phyloP scores from a whole-genome alignment of 495 filamentous ascomycete species.

The Parmelia sp. region DNA sequence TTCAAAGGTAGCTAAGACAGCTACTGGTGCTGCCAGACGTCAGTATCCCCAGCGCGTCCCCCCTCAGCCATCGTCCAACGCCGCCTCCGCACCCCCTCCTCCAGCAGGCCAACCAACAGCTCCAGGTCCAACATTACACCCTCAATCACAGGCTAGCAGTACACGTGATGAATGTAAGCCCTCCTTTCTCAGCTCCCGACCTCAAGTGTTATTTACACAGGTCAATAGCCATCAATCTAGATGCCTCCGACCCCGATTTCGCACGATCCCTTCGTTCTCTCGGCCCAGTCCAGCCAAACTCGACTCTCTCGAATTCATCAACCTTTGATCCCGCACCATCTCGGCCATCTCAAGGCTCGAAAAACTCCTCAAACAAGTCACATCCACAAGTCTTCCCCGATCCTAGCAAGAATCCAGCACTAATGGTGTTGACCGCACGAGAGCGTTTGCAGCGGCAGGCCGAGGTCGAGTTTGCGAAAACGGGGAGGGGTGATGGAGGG shows the following conservation, averaged over 20 bases:
- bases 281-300: constrained; percentile 58
- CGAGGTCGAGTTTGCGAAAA: constrained; percentile 42
- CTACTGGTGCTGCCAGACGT: constrained; percentile 46
- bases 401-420: constrained; percentile 48
- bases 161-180: constrained; percentile 31
- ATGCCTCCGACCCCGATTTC: constrained; percentile 59
- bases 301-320: constrained; percentile 52
- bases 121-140: constrained; percentile 34
- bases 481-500: constrained; percentile 40
- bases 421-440: constrained; percentile 44
- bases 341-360: constrained; percentile 24
- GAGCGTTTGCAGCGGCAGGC: constrained; percentile 41
- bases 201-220: not conserved
- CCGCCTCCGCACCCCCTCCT: constrained; percentile 27
- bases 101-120: constrained; percentile 23
- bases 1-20: constrained; percentile 55
- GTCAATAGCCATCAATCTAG: constrained; percentile 54
- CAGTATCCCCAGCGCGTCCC: constrained; percentile 51
- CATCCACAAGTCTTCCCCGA: constrained; percentile 40
- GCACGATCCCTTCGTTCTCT: constrained; percentile 55
- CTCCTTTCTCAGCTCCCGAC: constrained; percentile 1
- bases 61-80: constrained; percentile 31
- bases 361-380: constrained; percentile 10
- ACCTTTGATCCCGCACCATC: constrained; percentile 34
- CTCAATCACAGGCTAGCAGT: constrained; percentile 28